Percentiles rank a stretch among this genome's conserved stretches.
Conservation (phyloP, 2,329 filamentous ascomycete species). For the Epichloe baconii region DNA sequence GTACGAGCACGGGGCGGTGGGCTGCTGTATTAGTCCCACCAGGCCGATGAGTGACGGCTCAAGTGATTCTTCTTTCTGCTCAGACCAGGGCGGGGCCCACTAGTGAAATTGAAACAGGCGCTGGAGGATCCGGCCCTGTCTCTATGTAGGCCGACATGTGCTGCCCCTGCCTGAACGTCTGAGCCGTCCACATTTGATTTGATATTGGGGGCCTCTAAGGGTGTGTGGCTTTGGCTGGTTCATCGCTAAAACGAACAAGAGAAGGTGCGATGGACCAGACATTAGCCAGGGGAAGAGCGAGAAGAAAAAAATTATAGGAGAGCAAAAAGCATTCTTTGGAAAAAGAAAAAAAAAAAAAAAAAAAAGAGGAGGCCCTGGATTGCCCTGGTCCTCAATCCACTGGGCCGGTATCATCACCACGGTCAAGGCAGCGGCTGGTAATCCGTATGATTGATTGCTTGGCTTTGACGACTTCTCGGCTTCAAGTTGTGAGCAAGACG, state of each 20-base stretch:
- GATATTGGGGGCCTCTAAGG: not conserved
- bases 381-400: no score
- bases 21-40: not conserved
- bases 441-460: not conserved
- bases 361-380: accelerated
- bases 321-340: not conserved
- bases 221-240: not conserved
- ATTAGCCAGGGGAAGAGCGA: not conserved
- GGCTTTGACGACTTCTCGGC: not conserved
- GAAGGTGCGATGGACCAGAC: no score
- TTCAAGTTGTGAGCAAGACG: not conserved
- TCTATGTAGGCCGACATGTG: constrained; percentile 1
- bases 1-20: no score
- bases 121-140: not conserved
- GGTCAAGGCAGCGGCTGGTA: no score
- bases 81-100: constrained; percentile 9
- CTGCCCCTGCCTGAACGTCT: constrained; percentile 4
- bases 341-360: not conserved
- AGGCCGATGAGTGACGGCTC: not conserved
- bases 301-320: not conserved
- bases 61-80: not conserved
- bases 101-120: constrained; percentile 12
- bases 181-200: not conserved
- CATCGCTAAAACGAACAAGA: not conserved
- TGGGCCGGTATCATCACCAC: no score